Conservation (phyloP, 805 yeast species). For the Wickerhamiella parazyma region DNA sequence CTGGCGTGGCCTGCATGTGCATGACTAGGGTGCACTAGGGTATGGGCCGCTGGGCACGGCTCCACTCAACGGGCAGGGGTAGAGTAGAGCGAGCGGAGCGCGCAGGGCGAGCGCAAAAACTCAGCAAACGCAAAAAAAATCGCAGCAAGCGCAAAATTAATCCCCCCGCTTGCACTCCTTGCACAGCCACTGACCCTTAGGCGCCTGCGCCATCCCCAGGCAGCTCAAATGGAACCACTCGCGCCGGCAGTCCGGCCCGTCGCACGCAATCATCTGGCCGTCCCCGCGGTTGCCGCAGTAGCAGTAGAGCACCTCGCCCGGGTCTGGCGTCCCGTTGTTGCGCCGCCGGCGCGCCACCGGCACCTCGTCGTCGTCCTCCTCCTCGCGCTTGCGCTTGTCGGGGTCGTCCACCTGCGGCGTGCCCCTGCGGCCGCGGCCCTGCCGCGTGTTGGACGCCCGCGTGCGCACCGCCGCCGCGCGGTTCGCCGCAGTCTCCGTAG, state of each 20-base stretch:
- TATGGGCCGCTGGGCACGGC: too few relatives aligned
- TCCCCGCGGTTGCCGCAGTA: conserved; percentile 94
- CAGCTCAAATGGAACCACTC: conserved; percentile 97
- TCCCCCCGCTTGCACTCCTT: conserved; percentile 37
- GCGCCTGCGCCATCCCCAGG: conserved; percentile 72
- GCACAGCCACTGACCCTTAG: conserved; percentile 77
- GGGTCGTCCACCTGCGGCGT: not conserved
- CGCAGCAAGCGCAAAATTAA: too few relatives aligned
- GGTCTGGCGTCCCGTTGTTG: conserved; percentile 14
- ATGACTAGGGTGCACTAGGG: too few relatives aligned
- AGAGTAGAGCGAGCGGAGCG: too few relatives aligned
- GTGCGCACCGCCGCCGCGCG: not conserved
- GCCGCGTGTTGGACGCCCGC: not conserved
- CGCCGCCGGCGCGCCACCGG: conserved; percentile 13
- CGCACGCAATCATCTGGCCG: conserved; percentile 99
- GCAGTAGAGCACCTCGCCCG: conserved; percentile 75
- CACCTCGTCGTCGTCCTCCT: conserved; percentile 19
- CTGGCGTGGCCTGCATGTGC: too few relatives aligned
- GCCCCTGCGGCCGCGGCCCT: not conserved
- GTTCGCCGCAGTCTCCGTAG: conserved; percentile 24
- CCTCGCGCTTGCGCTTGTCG: conserved; percentile 9
- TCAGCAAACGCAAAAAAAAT: not conserved
- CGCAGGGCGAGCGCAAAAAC: too few relatives aligned
- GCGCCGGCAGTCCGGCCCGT: conserved; percentile 77
- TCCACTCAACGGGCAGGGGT: too few relatives aligned